Evolutionary conservation across 352 stramenopile genomes (phyloP).

Genomic region (Phytophthora capsici): DNA sequence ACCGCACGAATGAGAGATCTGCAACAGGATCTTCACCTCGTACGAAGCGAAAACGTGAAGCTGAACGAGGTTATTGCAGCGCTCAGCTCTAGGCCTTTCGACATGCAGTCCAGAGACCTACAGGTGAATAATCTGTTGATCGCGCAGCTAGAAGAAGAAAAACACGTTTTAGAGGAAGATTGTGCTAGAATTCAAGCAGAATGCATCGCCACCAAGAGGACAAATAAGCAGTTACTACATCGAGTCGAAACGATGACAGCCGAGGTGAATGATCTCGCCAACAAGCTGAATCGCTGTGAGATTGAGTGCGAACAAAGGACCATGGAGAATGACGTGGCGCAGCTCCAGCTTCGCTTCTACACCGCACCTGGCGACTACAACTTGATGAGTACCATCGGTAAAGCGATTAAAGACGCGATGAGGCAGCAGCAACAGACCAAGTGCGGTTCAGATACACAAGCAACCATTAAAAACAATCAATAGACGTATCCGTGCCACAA

Average conservation of each 20-base stretch:
- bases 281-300: slow-evolving; percentile 15
- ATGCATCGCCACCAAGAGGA: slow-evolving; percentile 2
- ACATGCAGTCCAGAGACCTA: slow-evolving; percentile 43
- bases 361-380: slow-evolving; percentile 43
- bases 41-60: slow-evolving; percentile 61
- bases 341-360: slow-evolving; percentile 69
- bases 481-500: background rate
- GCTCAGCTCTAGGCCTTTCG: slow-evolving; percentile 63
- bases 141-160: slow-evolving; percentile 50
- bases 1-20: slow-evolving; percentile 39
- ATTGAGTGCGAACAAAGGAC: slow-evolving; percentile 39
- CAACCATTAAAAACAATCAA: background rate
- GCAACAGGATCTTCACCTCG: slow-evolving; percentile 52
- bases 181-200: slow-evolving; percentile 24
- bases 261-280: slow-evolving; percentile 36
- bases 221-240: slow-evolving; percentile 22
- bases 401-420: slow-evolving; percentile 59
- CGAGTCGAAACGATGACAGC: slow-evolving; percentile 25
- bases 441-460: background rate
- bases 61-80: slow-evolving; percentile 55
- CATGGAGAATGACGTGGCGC: slow-evolving; percentile 58
- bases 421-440: slow-evolving; percentile 17
- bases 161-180: slow-evolving; percentile 26
- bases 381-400: slow-evolving; percentile 57
- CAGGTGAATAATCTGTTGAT: slow-evolving; percentile 60